phyloP scores from a whole-genome alignment of 2,329 filamentous ascomycete species.

The Ascochyta fabae region DNA sequence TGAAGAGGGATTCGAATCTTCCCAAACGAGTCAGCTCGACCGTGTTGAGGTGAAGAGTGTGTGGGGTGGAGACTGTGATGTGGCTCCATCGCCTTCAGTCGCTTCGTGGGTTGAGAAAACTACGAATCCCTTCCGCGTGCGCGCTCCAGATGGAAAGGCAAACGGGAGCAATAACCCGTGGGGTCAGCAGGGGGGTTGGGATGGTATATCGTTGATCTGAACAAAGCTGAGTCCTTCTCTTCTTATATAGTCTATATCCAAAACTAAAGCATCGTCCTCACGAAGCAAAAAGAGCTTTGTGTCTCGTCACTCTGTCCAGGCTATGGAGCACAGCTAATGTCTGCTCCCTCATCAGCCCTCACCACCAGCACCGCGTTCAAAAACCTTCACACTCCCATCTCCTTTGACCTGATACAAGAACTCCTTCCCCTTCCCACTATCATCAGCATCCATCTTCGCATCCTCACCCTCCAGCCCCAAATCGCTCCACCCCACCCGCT shows the following conservation, averaged over 20 bases:
- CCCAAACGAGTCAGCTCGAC: background rate
- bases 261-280: no score
- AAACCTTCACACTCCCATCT: conserved; percentile 82
- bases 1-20: background rate
- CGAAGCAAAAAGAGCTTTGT: no score
- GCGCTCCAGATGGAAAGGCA: background rate
- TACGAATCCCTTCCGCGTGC: background rate
- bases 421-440: conserved; percentile 64
- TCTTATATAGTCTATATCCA: no score
- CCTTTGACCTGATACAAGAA: conserved; percentile 80
- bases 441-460: conserved; percentile 31
- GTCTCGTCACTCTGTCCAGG: no score
- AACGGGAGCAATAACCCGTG: background rate
- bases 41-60: background rate
- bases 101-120: background rate
- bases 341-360: conserved; percentile 12
- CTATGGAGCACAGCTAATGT: background rate
- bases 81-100: background rate
- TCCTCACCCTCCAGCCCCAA: conserved; percentile 28
- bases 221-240: no score
- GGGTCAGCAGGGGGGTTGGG: background rate
- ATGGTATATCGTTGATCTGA: background rate
- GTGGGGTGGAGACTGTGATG: background rate
- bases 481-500: conserved; percentile 39
- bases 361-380: conserved; percentile 71